Evolutionary conservation across 441 rosid genomes (phyloP), one percentile per base, ranked within the genome.

Genomic region (Adansonia grandidieri): DNA sequence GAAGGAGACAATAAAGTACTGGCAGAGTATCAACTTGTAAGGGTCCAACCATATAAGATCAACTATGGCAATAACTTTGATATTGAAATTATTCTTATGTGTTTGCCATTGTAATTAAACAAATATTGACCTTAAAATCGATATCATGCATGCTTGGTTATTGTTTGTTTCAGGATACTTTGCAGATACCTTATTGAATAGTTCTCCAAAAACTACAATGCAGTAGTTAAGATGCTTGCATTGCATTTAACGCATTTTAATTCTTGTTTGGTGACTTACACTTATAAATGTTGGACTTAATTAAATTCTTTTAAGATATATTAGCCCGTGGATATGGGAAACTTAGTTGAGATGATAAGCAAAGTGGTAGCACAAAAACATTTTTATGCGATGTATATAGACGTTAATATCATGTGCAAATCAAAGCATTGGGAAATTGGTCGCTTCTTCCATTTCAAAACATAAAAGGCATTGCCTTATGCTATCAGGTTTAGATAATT

Each of bases 341-440:
- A 62, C 28, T 62, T 24, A 62, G 65, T 7, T 57, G 78, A 32
- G 61, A 61, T 3, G 2, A 64, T 37, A 14, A 14, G 77, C 62
- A 71, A 71, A 71, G 69, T 65, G 75, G 40, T 20, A 73, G 72
- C 74, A 78, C 51, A 15, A 73, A 79, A 40, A 40, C 6, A 75
- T 65, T 80, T 10, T 17, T 45, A 15, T 45, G 61, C 56, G 9
- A 28, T 19, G 54, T 45, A 47, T 28, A 28, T 28, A 28, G 28
- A 44, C 6, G 48, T 32, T 9, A 37, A 72, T 5, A 14, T 61
- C 82, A 76, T 70, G 82, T 84, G 80, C 53, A 67, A 0, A 0
- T 1, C 2, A 28, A 28, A 3, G 32, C 15, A 24, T 74, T 4
- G 40, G 10, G 6, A 64, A 37, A 6, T 37, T 1, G 2, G 8